Base-by-base conservation (phyloP, 2,329 filamentous ascomycete species). In the Plenodomus lindquistii region DNA sequence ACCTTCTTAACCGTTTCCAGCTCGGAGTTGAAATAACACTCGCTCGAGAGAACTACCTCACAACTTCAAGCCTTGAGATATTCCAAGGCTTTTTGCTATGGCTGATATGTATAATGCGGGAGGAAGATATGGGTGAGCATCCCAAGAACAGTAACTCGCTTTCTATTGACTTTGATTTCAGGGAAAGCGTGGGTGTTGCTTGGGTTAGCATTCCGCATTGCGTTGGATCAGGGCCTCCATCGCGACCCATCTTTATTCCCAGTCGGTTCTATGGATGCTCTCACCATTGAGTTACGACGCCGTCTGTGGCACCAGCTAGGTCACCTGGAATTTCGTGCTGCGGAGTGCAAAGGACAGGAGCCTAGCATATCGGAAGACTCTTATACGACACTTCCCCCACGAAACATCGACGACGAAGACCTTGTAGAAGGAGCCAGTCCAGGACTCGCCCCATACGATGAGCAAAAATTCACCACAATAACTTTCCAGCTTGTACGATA, bases 321-420 rank as follows among this genome's bases (percentile, higher is more conserved):
- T 29, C 65, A 73, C 42, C 55, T 73, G 8, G 71, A 73, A 34
- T 72, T 67, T 41, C 64, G 70, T 36, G 67, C 71, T 10, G 69
- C 70, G 5, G 71, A 73, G 42, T 71, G 67, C 34, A 73, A 72
- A 52, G 71, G 71, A 2, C 70, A 73, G 46, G 71, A 73, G 38
- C 69, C 70, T 7, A 66, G 62, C 37, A 62, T 73, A 22, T 60
- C 61, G 7, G 70, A 72, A 29, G 70, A 73, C 19, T 67, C 69
- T 38, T 73, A 71, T 42, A 73, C 71, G 10, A 71, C 71, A 4
- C 37, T 72, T 9, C 44, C 71, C 7, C 71, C 71, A 11, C 61
- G 69, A 6, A 73, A 73, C 42, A 62, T 73, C 6, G 65, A 70
- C n/a, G 71, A 73, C 17, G 68, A 72, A 21, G 69, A 72, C 20